These are phyloP conservation scores for Triticum turgidum DNA, from an alignment of 176 grass and related monocot genomes.

Conservation along the genomic window DNA sequence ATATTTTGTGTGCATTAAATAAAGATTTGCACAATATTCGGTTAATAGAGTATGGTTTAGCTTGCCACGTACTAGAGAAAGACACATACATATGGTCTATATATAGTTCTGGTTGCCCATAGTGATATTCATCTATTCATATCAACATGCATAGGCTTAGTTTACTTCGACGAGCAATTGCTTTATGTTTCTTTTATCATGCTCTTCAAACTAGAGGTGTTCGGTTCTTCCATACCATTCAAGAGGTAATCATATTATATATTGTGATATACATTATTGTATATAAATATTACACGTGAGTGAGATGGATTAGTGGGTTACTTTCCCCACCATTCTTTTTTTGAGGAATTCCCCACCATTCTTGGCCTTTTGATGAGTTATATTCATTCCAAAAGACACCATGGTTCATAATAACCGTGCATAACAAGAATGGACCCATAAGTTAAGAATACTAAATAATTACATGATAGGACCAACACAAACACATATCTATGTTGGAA, in stretches of 20 bases:
- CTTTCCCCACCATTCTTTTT: not conserved
- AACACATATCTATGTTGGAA: not conserved
- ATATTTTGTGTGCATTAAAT: too few species aligned
- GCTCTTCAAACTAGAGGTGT: not conserved
- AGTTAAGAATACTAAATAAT: not conserved
- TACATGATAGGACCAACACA: not conserved
- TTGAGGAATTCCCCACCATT: not conserved
- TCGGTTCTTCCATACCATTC: not conserved
- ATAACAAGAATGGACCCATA: not conserved
- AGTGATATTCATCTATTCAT: not conserved
- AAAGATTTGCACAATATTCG: too few species aligned
- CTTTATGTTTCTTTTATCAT: not conserved
- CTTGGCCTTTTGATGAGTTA: not conserved
- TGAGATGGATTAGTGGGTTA: not conserved
- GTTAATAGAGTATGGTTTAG: too few species aligned
- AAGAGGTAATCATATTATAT: not conserved
- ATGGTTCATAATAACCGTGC: not conserved
- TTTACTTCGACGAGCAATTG: not conserved
- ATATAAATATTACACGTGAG: not conserved
- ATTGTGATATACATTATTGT: not conserved
- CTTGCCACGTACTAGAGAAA: too few species aligned
- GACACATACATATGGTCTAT: not conserved
- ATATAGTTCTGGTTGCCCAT: not conserved
- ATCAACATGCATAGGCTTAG: not conserved
- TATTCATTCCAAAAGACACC: not conserved